These are phyloP conservation scores for Fraxinus latifolia DNA, from an alignment of 305 asterid genomes.

Conservation along the genomic window DNA sequence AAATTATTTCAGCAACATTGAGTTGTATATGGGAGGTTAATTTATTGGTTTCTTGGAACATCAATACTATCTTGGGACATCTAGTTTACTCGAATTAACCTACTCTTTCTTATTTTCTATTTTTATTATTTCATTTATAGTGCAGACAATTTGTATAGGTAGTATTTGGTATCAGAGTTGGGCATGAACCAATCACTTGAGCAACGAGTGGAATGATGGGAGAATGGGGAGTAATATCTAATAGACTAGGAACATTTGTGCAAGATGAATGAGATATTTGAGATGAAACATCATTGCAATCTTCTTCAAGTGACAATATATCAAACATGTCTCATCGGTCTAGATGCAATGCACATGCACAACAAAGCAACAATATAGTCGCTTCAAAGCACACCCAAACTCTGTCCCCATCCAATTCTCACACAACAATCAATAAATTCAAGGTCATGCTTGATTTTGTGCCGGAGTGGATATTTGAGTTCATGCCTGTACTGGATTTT, in stretches of 20 bases:
- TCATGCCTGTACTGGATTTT: not conserved
- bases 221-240: not conserved
- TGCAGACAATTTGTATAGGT: not conserved
- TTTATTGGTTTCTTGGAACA: not conserved
- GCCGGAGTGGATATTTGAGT: not conserved
- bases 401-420: not conserved
- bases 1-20: not conserved
- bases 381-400: not conserved
- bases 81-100: not conserved
- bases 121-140: too few species aligned
- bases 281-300: not conserved
- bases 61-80: not conserved
- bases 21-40: not conserved
- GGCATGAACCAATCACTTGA: not conserved
- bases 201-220: not conserved
- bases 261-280: not conserved
- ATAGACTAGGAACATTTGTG: not conserved
- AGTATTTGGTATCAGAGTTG: not conserved
- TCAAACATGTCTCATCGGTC: not conserved
- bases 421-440: not conserved
- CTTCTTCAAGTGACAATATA: not conserved
- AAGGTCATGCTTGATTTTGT: not conserved
- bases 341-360: not conserved
- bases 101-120: not conserved
- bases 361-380: not conserved